These are phyloP conservation scores for Penicillium fimorum DNA, from an alignment of 495 filamentous ascomycete species.

Conservation along the genomic window DNA sequence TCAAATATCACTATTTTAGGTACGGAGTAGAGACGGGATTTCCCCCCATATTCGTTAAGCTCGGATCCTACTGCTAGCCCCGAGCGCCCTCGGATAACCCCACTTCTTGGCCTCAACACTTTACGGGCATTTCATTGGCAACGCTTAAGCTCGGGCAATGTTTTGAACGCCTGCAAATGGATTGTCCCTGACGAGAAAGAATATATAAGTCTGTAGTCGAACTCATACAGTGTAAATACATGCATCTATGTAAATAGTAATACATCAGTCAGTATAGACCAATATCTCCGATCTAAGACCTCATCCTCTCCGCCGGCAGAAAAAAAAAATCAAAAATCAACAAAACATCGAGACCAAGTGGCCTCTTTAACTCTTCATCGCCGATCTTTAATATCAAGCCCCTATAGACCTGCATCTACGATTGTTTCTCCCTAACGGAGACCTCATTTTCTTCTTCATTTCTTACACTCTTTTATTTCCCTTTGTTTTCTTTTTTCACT, in stretches of 20 bases:
- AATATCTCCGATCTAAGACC: not conserved
- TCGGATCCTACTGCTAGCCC: not conserved
- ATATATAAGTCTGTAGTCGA: not conserved
- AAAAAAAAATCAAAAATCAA: constrained; percentile 13
- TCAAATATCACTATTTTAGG: constrained; percentile 5
- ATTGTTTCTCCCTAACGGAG: not conserved
- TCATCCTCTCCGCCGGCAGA: constrained; percentile 11
- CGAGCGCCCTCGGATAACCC: constrained; percentile 22
- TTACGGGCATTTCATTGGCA: constrained; percentile 23
- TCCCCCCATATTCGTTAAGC: not conserved
- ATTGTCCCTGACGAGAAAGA: not conserved
- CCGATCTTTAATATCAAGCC: not conserved
- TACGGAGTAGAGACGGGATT: not conserved
- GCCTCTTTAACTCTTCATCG: constrained; percentile 4
- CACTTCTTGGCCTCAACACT: constrained; percentile 13
- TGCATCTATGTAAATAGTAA: not conserved
- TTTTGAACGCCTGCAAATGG: constrained; percentile 10
- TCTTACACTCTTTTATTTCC: not conserved
- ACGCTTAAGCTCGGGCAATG: not conserved
- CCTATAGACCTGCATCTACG: constrained; percentile 5
- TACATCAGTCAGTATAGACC: not conserved
- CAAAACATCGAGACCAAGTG: constrained; percentile 8
- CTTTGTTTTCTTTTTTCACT: not conserved
- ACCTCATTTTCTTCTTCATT: constrained; percentile 1
- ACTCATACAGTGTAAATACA: not conserved